phyloP scores from a whole-genome alignment of 352 stramenopile species.

The Pythium rhizo-oryzae region DNA sequence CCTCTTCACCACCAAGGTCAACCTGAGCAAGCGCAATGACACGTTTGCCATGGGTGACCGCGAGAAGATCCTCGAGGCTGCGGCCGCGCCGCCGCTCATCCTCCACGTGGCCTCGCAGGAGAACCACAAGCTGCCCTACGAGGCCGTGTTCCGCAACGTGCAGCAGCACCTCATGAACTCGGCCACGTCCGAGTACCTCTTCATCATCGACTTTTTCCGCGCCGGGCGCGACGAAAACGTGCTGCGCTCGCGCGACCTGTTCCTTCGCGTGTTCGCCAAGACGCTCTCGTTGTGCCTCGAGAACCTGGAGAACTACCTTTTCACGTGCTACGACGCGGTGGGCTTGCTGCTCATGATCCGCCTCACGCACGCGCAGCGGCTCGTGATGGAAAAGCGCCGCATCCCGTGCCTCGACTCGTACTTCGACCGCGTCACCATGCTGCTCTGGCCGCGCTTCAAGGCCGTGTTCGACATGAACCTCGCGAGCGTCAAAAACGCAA shows the following conservation, averaged over 20 bases:
- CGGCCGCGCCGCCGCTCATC: slow-evolving; percentile 89
- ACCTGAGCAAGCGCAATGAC: slow-evolving; percentile 96
- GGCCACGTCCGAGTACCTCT: slow-evolving; percentile 97
- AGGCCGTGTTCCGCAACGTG: slow-evolving; percentile 96
- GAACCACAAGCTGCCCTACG: slow-evolving; percentile 93
- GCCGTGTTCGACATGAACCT: slow-evolving; percentile 97
- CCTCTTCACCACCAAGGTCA: slow-evolving; percentile 88
- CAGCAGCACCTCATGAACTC: slow-evolving; percentile 98
- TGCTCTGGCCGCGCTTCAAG: slow-evolving; percentile 98
- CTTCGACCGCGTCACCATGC: slow-evolving; percentile 95
- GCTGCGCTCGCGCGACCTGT: slow-evolving; percentile 88
- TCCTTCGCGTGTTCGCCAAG: slow-evolving; percentile 95
- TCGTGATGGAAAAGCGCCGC: slow-evolving; percentile 83
- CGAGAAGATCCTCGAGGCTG: slow-evolving; percentile 88
- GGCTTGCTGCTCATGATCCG: slow-evolving; percentile 99
- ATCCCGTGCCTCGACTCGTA: slow-evolving; percentile 95
- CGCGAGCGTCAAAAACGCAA: slow-evolving; percentile 87
- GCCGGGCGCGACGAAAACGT: slow-evolving; percentile 71
- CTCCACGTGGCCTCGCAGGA: slow-evolving; percentile 95
- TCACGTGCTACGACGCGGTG: slow-evolving; percentile 97
- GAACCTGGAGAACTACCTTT: slow-evolving; percentile 98
- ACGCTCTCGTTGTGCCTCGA: slow-evolving; percentile 96
- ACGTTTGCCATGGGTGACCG: slow-evolving; percentile 93
- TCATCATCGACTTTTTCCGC: slow-evolving; percentile 95
- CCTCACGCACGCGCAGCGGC: slow-evolving; percentile 88